These are phyloP conservation scores for Erigeron canadensis DNA, from an alignment of 129 eudicot species.

Conservation along the genomic window DNA sequence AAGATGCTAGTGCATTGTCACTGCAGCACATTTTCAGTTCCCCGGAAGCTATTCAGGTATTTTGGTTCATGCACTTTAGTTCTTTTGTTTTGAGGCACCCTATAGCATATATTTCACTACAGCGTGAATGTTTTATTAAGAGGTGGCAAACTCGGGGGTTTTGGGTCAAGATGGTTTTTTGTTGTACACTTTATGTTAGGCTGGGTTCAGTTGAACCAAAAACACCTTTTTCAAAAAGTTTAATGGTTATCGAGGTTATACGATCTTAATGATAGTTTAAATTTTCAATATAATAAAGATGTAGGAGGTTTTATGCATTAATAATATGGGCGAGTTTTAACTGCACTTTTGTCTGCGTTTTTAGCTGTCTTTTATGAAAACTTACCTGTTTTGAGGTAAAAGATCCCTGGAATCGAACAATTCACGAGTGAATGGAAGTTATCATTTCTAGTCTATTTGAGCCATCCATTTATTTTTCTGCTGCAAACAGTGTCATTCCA, in stretches of 20 bases:
- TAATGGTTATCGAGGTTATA: not conserved
- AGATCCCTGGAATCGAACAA: not conserved
- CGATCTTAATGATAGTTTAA: not conserved
- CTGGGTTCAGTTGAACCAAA: not conserved
- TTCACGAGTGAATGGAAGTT: not conserved
- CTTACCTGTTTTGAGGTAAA: not conserved
- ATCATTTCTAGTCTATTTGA: not conserved
- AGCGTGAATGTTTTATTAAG: not conserved
- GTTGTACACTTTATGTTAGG: not conserved
- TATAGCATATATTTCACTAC: not conserved
- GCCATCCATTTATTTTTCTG: not conserved
- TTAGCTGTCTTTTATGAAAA: not conserved
- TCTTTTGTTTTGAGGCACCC: not conserved
- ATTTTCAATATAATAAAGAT: not conserved
- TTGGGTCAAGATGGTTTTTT: not conserved
- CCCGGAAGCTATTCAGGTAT: slow-evolving; percentile 90
- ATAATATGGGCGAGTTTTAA: not conserved
- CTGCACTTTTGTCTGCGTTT: not conserved
- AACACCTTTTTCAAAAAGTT: not conserved
- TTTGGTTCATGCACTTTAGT: not conserved
- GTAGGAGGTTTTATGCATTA: not conserved
- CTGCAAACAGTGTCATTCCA: not conserved
- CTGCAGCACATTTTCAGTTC: slow-evolving; percentile 77
- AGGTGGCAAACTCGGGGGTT: not conserved
- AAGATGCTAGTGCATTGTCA: slow-evolving; percentile 58